Evolutionary conservation across 352 stramenopile species (phyloP).

Genomic region (Phytophthora citricola): DNA sequence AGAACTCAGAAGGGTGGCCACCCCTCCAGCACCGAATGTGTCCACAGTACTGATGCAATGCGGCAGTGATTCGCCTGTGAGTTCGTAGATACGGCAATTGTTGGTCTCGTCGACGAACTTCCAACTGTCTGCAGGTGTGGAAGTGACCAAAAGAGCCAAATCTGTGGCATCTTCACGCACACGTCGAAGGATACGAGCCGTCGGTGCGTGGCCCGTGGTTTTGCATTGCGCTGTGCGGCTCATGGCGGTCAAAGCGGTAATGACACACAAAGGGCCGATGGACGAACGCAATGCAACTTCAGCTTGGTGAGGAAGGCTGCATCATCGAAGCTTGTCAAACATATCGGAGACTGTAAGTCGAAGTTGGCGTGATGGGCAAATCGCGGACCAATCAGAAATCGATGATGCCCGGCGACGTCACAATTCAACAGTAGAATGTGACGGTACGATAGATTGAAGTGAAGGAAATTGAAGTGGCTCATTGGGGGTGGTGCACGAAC

Average conservation of each 20-base stretch:
- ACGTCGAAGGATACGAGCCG: constrained; percentile 49
- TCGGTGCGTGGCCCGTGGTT: constrained; percentile 43
- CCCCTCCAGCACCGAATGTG: constrained; percentile 40
- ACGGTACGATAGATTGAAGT: background rate
- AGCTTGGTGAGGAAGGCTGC: background rate
- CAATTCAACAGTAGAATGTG: background rate
- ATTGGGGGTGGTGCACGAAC: too few relatives aligned
- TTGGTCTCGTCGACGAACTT: constrained; percentile 53
- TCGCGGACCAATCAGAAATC: background rate
- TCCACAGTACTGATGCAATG: constrained; percentile 38
- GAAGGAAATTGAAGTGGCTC: background rate
- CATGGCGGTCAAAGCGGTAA: constrained; percentile 18
- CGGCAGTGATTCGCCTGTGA: constrained; percentile 51
- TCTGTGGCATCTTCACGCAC: constrained; percentile 50
- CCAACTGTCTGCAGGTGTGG: constrained; percentile 40
- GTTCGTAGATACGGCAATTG: constrained; percentile 59
- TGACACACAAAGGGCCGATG: background rate
- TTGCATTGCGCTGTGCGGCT: constrained; percentile 39
- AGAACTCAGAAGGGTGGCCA: constrained; percentile 55
- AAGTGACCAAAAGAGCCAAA: constrained; percentile 48
- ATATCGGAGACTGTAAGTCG: background rate
- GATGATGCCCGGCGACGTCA: background rate
- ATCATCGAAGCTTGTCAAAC: background rate
- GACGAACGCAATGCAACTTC: background rate
- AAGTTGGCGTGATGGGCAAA: background rate